Evolutionary conservation across 768 basidiomycete species (phyloP).

Genomic region (Rhodosporidiobolus sp.): DNA sequence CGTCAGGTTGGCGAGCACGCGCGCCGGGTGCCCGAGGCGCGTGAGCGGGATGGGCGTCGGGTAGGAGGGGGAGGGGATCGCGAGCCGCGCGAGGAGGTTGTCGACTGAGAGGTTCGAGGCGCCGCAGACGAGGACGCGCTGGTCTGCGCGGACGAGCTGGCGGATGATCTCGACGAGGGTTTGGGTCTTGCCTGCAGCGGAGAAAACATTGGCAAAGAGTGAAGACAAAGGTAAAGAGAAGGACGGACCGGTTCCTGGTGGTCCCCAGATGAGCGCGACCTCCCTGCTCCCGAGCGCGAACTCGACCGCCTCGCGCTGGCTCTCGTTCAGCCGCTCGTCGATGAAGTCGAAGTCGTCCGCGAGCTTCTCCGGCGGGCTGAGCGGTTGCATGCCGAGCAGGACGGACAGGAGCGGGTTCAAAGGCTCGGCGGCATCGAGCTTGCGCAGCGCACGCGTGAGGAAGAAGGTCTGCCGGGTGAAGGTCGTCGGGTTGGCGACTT

Average conservation of each 20-base stretch:
- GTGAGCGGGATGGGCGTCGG: conserved; percentile 55
- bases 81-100: conserved; percentile 83
- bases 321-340: conserved; percentile 71
- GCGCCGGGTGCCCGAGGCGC: conserved; percentile 91
- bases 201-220: conserved; percentile 69
- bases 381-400: conserved; percentile 63
- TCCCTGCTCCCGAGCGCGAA: conserved; percentile 75
- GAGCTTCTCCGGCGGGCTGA: conserved; percentile 44
- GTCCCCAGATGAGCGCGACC: conserved; percentile 91
- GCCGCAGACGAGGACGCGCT: conserved; percentile 78
- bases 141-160: conserved; percentile 57
- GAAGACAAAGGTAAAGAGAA: conserved; percentile 83
- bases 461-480: conserved; percentile 85
- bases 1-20: conserved; percentile 65
- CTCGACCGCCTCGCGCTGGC: conserved; percentile 76
- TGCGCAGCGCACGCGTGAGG: conserved; percentile 58
- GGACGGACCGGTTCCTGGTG: conserved; percentile 94
- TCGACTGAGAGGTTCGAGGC: conserved; percentile 94
- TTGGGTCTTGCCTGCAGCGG: conserved; percentile 91
- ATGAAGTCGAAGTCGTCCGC: conserved; percentile 62
- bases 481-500: conserved; percentile 87
- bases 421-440: conserved; percentile 32
- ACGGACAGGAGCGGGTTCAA: conserved; percentile 57
- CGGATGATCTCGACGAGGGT: conserved; percentile 91
- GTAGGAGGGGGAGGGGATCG: conserved; percentile 41